These are phyloP conservation scores for Citrus reticulata DNA, from an alignment of 345 rosid genomes.

Conservation along the genomic window DNA sequence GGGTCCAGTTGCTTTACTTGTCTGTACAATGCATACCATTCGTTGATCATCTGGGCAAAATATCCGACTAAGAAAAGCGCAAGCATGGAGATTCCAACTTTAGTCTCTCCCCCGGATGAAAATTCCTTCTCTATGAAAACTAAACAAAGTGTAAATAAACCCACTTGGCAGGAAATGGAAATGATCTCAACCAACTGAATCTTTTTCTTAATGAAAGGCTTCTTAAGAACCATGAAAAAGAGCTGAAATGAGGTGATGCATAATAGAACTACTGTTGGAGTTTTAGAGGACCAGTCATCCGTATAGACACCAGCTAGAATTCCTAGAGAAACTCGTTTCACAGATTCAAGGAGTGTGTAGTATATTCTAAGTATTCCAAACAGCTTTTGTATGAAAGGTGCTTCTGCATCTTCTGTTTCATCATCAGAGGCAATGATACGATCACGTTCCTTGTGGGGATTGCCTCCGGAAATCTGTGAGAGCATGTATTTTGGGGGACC, in stretches of 20 bases:
- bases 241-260: constrained; percentile 80
- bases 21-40: constrained; percentile 69
- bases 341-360: constrained; percentile 67
- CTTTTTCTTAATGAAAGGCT: constrained; percentile 89
- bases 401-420: constrained; percentile 95
- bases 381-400: constrained; percentile 83
- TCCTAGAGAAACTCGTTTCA: constrained; percentile 59
- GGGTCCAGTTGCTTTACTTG: constrained; percentile 64
- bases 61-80: constrained; percentile 66
- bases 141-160: constrained; percentile 49
- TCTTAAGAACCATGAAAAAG: constrained; percentile 78
- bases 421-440: constrained; percentile 82
- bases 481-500: constrained; percentile 99
- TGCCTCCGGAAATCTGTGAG: constrained; percentile 63
- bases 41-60: constrained; percentile 47
- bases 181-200: constrained; percentile 87
- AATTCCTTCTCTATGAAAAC: constrained; percentile 41
- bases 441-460: constrained; percentile 44
- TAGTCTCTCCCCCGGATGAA: constrained; percentile 33
- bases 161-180: constrained; percentile 57
- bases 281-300: constrained; percentile 40
- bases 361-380: constrained; percentile 93
- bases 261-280: constrained; percentile 48
- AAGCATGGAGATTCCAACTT: constrained; percentile 64
- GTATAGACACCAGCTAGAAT: constrained; percentile 59